Evolutionary conservation across 768 basidiomycete species (phyloP).

Genomic region (Peribolospora baueri): DNA sequence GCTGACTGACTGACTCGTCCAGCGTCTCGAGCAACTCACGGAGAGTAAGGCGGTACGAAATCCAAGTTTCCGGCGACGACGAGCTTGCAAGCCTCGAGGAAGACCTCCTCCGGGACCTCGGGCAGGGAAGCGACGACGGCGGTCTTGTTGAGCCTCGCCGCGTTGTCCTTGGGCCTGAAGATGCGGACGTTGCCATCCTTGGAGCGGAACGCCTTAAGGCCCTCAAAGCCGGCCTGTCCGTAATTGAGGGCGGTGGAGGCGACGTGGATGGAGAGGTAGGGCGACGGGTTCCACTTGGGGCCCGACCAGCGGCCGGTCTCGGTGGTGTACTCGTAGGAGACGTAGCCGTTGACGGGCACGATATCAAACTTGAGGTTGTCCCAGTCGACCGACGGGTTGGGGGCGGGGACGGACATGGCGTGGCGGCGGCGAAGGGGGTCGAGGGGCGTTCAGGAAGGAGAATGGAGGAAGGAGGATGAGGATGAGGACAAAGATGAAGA

Average conservation of each 20-base stretch:
- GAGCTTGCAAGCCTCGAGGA: slow-evolving; percentile 9
- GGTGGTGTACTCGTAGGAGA: slow-evolving; percentile 3
- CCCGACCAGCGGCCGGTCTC: slow-evolving; percentile 8
- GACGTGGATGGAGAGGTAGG: slow-evolving; percentile 11
- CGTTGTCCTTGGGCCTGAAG: slow-evolving; percentile 15
- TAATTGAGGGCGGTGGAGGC: background rate
- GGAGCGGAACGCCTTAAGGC: slow-evolving; percentile 12
- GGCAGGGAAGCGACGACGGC: slow-evolving; percentile 12
- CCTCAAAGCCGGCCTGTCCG: background rate
- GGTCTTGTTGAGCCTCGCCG: slow-evolving; percentile 1
- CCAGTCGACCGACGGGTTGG: slow-evolving; percentile 3
- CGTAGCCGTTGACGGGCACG: slow-evolving; percentile 9
- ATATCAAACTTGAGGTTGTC: slow-evolving; percentile 6
- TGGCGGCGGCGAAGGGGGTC: too few species aligned
- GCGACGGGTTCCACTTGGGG: slow-evolving; percentile 8
- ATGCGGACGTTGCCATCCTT: slow-evolving; percentile 9
- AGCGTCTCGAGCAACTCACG: slow-evolving; percentile 8
- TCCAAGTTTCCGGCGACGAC: slow-evolving; percentile 13
- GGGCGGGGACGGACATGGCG: too few species aligned
- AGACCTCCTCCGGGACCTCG: slow-evolving; percentile 9
- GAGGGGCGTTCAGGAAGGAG: too few species aligned
- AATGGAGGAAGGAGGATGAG: too few species aligned
- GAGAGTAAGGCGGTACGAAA: slow-evolving; percentile 10
- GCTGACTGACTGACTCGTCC: slow-evolving; percentile 3
- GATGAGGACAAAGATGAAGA: too few species aligned